Evolutionary conservation across 2,329 filamentous ascomycete genomes (phyloP).

Genomic region (Talaromyces verruculosus): DNA sequence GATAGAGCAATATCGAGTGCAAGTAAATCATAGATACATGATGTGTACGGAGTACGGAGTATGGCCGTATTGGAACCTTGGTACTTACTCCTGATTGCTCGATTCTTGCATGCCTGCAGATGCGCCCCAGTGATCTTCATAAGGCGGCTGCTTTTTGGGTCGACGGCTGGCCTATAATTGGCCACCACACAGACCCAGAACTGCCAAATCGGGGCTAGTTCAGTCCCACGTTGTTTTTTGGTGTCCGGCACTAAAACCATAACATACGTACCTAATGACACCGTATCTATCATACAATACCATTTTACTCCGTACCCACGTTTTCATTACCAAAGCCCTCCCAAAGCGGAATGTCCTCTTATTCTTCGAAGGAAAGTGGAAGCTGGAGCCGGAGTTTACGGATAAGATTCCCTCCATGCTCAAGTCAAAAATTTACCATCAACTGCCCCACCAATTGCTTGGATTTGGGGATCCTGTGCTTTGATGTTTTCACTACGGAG

Average conservation of each 20-base stretch:
- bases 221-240: slow-evolving; percentile 12
- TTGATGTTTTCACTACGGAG: not conserved
- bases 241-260: not conserved
- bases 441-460: not conserved
- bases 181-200: not conserved
- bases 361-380: not conserved
- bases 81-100: slow-evolving; percentile 3
- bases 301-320: not conserved
- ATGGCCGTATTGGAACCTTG: not conserved
- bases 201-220: not conserved
- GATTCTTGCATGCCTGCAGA: slow-evolving; percentile 4
- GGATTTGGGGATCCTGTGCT: not conserved
- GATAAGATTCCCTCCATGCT: not conserved
- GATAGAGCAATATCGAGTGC: not conserved
- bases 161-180: not conserved
- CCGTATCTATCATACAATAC: not conserved
- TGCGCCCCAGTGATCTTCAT: slow-evolving; percentile 18
- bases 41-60: not conserved
- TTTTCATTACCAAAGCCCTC: slow-evolving; percentile 1
- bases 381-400: slow-evolving; percentile 5
- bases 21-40: not conserved
- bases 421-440: not conserved
- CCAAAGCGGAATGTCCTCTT: slow-evolving; percentile 13
- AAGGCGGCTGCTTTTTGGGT: slow-evolving; percentile 20
- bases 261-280: not conserved